phyloP scores from a whole-genome alignment of 2,329 filamentous ascomycete genomes.

The Paradendryphiella salina region DNA sequence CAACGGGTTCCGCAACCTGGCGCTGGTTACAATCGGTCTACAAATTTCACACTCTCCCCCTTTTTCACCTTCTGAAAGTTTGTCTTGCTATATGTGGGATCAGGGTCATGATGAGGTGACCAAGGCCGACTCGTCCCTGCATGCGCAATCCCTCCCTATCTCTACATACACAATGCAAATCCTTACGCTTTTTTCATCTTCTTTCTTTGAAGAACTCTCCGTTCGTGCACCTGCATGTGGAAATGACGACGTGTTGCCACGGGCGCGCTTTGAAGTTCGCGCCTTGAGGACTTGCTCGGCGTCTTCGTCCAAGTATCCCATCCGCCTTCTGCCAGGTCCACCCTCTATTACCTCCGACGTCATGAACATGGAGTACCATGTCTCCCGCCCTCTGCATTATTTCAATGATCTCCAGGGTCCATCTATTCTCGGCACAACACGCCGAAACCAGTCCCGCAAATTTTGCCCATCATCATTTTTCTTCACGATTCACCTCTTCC shows the following conservation, averaged over 20 bases:
- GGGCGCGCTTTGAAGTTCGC: conserved; percentile 3
- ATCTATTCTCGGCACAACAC: conserved; percentile 7
- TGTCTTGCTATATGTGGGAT: background rate
- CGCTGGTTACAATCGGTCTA: background rate
- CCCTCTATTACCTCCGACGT: conserved; percentile 13
- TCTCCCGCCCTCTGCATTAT: conserved; percentile 13
- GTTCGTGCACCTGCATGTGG: conserved; percentile 9
- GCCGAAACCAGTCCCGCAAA: conserved; percentile 8
- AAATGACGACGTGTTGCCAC: conserved; percentile 4
- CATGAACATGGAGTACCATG: conserved; percentile 20
- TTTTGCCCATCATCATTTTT: conserved; percentile 11
- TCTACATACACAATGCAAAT: conserved; percentile 5
- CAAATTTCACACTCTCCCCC: background rate
- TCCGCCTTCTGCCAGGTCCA: conserved; percentile 2
- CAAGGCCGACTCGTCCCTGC: conserved; percentile 6
- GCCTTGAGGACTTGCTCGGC: conserved; percentile 17
- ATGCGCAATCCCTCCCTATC: conserved; percentile 14
- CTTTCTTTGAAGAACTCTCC: background rate
- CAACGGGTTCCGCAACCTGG: conserved; percentile 2
- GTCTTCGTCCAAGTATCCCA: background rate
- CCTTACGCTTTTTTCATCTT: conserved; percentile 2
- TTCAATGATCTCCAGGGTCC: conserved; percentile 23
- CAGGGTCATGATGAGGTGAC: conserved; percentile 5
- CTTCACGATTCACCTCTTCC: conserved; percentile 18
- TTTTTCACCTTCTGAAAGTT: conserved; percentile 1